Percentiles rank a stretch among this genome's conserved stretches.
Evolutionary conservation across 257 asterid genomes (phyloP).

Genomic region (Agastache rugosa): DNA sequence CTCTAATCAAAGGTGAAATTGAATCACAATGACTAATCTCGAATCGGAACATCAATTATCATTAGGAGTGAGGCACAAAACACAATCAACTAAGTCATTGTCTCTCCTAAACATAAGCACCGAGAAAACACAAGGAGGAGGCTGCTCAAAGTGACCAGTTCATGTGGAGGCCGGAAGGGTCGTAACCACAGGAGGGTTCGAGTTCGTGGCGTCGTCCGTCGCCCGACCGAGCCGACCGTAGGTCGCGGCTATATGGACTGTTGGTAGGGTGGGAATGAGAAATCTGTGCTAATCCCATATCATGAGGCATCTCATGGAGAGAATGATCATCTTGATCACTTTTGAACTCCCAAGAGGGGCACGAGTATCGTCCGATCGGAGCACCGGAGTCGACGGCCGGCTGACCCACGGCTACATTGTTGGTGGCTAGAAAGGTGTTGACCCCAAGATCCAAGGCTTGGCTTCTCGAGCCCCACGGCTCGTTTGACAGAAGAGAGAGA

Average conservation of each 20-base stretch:
- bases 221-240: constrained; percentile 53
- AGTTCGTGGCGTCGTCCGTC: constrained; percentile 50
- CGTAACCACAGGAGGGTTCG: constrained; percentile 59
- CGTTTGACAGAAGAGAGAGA: constrained; percentile 99
- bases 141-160: constrained; percentile 64
- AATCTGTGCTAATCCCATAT: constrained; percentile 57
- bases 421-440: constrained; percentile 42
- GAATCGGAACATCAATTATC: not conserved
- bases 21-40: not conserved
- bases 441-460: constrained; percentile 49
- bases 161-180: constrained; percentile 59
- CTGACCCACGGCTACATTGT: constrained; percentile 47
- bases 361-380: constrained; percentile 40
- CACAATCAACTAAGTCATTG: not conserved
- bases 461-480: constrained; percentile 73
- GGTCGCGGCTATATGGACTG: constrained; percentile 50
- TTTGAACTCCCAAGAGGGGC: constrained; percentile 58
- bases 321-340: constrained; percentile 50
- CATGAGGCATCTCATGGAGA: constrained; percentile 52
- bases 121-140: not conserved
- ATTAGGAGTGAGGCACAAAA: not conserved
- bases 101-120: constrained; percentile 21
- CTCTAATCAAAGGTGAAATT: not conserved
- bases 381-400: constrained; percentile 50
- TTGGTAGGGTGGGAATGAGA: constrained; percentile 53